Evolutionary conservation across 2,329 filamentous ascomycete genomes (phyloP), one percentile per base, ranked within the genome.

Genomic region (Cladorrhinum sp.): DNA sequence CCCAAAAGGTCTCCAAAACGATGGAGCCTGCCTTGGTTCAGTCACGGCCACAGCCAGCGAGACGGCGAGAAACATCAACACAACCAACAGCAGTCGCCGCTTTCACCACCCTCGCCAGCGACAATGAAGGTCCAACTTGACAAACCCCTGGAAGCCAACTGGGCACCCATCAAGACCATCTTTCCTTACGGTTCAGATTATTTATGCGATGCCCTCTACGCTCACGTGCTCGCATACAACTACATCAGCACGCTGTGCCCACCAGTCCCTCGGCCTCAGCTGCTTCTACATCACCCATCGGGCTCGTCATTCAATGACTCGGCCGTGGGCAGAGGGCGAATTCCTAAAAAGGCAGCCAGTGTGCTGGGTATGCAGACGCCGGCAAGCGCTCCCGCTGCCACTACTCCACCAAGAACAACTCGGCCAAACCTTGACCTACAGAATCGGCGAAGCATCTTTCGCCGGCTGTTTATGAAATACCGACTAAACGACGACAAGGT

Each of bases 211-310:
- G 81, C 83, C 0, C 71, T 86, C 5, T 86, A 86, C 66, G 83
- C 83, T 0, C 83, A 86, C 66, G 74, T 86, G 8, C 72, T 86
- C 3, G 83, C 81, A 0, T 85, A 83, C 71, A 86, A 85, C 70
- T 86, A 86, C 72, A 74, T 86, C 56, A 71, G 71, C 50, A 70
- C 72, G 4, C 66, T 79, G 9, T 76, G 73, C 57, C 68, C 60
- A 55, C 28, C 58, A 52, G 18, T 39, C 59, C 62, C 59, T 5
- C 30, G 54, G 8, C 65, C 66, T 2, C 62, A 63, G n/a, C 61
- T 57, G 7, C 53, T 67, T 73, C 50, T 48, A 57, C 24, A 18
- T 10, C 62, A 39, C 24, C 57, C 49, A 36, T 53, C 24, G 67
- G 68, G 30, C 64, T 68, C 60, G 62, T 59, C 59, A 48, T 16